phyloP scores from a whole-genome alignment of 2,329 filamentous ascomycete genomes.

The Fusarium kyushuense region DNA sequence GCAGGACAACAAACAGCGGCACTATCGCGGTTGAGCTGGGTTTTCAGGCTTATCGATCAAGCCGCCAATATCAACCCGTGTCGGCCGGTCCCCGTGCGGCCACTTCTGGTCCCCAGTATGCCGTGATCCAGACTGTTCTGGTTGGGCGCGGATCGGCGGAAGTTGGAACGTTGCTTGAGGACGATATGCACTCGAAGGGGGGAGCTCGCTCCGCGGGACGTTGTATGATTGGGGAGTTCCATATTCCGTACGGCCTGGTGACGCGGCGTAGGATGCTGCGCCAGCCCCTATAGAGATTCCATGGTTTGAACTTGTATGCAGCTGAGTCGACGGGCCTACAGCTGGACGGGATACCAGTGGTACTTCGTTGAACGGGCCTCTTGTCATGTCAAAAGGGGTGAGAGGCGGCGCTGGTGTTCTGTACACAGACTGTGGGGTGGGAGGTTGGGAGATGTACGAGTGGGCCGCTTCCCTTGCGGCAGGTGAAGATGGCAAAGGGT shows the following conservation, averaged over 20 bases:
- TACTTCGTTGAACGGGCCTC: slow-evolving; percentile 56
- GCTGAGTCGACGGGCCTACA: slow-evolving; percentile 48
- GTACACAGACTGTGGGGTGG: slow-evolving; percentile 51
- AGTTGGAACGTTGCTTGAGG: slow-evolving; percentile 58
- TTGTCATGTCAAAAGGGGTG: slow-evolving; percentile 61
- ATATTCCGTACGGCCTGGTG: slow-evolving; percentile 61
- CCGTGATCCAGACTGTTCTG: slow-evolving; percentile 44
- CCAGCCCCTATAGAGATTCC: slow-evolving; percentile 15
- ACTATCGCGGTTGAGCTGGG: slow-evolving; percentile 47
- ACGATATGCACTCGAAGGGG: slow-evolving; percentile 50
- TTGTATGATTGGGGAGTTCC: slow-evolving; percentile 63
- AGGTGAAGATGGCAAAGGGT: slow-evolving; percentile 59
- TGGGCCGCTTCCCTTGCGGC: slow-evolving; percentile 59
- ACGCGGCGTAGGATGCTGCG: slow-evolving; percentile 57
- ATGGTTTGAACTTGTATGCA: slow-evolving; percentile 51
- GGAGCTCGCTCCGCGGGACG: slow-evolving; percentile 65
- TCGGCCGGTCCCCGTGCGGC: slow-evolving; percentile 63
- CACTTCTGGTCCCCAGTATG: slow-evolving; percentile 47
- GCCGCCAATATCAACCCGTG: slow-evolving; percentile 71
- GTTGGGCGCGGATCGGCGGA: slow-evolving; percentile 61
- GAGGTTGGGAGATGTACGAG: slow-evolving; percentile 55
- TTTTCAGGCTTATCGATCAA: slow-evolving; percentile 69
- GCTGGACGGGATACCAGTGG: slow-evolving; percentile 41
- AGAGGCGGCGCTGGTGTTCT: slow-evolving; percentile 60
- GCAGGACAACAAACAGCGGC: slow-evolving; percentile 23